These are phyloP conservation scores for Colletotrichum liriopes DNA, from an alignment of 2,329 filamentous ascomycete genomes.

Conservation along the genomic window DNA sequence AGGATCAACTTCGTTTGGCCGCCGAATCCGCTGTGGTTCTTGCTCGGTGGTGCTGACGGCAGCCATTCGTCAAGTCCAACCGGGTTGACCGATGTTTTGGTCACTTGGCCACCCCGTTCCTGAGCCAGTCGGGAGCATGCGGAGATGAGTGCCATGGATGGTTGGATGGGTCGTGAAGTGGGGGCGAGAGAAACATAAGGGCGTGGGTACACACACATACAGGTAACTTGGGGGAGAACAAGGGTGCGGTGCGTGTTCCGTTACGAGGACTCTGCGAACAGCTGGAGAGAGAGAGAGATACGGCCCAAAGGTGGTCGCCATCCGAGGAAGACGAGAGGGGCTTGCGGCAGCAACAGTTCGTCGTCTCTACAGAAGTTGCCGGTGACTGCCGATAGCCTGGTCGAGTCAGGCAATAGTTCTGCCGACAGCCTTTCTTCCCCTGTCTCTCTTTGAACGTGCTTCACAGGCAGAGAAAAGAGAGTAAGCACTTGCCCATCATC, in stretches of 20 bases:
- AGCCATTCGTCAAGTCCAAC: constrained; percentile 29
- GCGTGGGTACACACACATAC: neutral
- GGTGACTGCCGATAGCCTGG: neutral
- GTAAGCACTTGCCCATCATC: neutral
- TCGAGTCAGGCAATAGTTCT: neutral
- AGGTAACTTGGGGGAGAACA: neutral
- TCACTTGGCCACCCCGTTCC: constrained; percentile 36
- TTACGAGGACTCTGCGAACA: constrained; percentile 4
- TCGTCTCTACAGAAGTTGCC: neutral
- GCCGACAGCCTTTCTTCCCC: neutral
- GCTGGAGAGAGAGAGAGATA: neutral
- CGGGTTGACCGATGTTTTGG: constrained; percentile 36
- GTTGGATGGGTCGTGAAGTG: constrained; percentile 7
- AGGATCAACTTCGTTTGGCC: constrained; percentile 2
- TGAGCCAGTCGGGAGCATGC: constrained; percentile 37
- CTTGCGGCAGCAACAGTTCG: neutral
- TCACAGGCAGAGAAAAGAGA: neutral
- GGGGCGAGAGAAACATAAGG: constrained; percentile 7
- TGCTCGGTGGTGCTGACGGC: constrained; percentile 7
- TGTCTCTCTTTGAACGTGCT: neutral
- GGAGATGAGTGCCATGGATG: constrained; percentile 16
- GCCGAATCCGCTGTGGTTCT: neutral
- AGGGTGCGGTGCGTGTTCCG: neutral
- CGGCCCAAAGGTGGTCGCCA: too few species aligned
- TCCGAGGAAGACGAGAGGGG: neutral